Evolutionary conservation across 164 flowering plant genomes (phyloP).

Genomic region (Macadamia tetraphylla): DNA sequence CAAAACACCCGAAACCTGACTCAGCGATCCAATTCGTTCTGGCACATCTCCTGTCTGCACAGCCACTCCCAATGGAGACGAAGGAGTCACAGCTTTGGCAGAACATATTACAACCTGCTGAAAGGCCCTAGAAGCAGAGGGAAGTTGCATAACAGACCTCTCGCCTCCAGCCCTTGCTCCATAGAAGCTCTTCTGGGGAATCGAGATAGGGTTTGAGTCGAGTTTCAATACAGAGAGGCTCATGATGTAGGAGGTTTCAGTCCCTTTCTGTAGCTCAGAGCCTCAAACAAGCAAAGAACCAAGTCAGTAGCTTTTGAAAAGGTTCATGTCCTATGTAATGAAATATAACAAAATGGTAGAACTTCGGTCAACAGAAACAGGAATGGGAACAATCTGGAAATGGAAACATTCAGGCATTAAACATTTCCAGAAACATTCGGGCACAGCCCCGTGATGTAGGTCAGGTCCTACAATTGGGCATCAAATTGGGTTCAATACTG

Average conservation of each 20-base stretch:
- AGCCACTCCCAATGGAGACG: conserved; percentile 22
- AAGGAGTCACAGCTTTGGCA: conserved; percentile 24
- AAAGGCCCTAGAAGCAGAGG: conserved; percentile 1
- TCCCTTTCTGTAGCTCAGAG: background rate
- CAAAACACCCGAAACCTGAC: conserved; percentile 85
- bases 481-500: too few species aligned
- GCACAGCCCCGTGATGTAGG: too few species aligned
- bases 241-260: conserved; percentile 14
- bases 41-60: conserved; percentile 19
- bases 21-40: conserved; percentile 53
- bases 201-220: conserved; percentile 17
- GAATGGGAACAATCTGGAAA: too few species aligned
- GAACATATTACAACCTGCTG: conserved; percentile 21
- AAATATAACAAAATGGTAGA: too few species aligned
- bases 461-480: too few species aligned
- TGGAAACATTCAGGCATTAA: too few species aligned
- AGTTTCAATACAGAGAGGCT: conserved; percentile 16
- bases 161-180: conserved; percentile 3
- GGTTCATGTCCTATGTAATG: too few species aligned
- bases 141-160: background rate
- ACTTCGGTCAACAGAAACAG: too few species aligned
- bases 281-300: too few species aligned
- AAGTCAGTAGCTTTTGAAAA: too few species aligned
- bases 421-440: too few species aligned
- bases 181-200: conserved; percentile 3